A percentile compares a stretch with the other conserved stretches of the same genome.
phyloP scores from a whole-genome alignment of 176 grass and related monocot species.

The Oryza officinalis region DNA sequence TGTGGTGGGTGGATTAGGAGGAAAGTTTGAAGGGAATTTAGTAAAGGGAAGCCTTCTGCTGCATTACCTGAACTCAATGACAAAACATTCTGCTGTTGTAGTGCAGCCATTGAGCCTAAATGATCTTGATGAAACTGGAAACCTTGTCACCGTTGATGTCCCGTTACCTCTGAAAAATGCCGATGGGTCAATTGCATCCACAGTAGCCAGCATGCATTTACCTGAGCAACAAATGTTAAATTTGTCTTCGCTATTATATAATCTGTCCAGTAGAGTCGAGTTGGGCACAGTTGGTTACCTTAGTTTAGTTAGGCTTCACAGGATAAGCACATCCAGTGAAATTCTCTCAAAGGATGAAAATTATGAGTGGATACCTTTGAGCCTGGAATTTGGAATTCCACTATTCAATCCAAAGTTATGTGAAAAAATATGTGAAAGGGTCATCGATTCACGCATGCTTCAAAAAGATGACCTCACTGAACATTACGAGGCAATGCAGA shows the following conservation, averaged over 20 bases:
- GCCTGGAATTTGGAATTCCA: slow-evolving; percentile 91
- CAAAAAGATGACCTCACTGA: slow-evolving; percentile 64
- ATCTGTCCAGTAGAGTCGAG: slow-evolving; percentile 61
- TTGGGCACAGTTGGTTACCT: slow-evolving; percentile 79
- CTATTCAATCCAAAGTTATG: slow-evolving; percentile 89
- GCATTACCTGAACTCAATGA: slow-evolving; percentile 83
- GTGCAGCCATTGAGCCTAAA: slow-evolving; percentile 76
- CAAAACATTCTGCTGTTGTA: slow-evolving; percentile 74
- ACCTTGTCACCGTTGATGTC: slow-evolving; percentile 64
- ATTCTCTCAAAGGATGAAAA: slow-evolving; percentile 25
- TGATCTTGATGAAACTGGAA: slow-evolving; percentile 81
- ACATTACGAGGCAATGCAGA: slow-evolving; percentile 82
- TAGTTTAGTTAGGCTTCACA: slow-evolving; percentile 77
- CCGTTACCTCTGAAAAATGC: slow-evolving; percentile 69
- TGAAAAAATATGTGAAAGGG: slow-evolving; percentile 75
- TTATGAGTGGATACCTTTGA: slow-evolving; percentile 84
- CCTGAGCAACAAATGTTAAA: slow-evolving; percentile 43
- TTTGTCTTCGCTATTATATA: slow-evolving; percentile 57
- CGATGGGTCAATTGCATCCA: slow-evolving; percentile 60
- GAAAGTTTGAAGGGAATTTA: slow-evolving; percentile 79
- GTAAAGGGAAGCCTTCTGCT: slow-evolving; percentile 76
- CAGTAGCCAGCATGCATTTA: slow-evolving; percentile 18
- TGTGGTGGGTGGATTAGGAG: slow-evolving; percentile 61
- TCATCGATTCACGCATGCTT: slow-evolving; percentile 62
- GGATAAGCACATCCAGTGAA: slow-evolving; percentile 36